Base-by-base conservation (phyloP, 208 protist species). In the Herpetomonas muscarum region DNA sequence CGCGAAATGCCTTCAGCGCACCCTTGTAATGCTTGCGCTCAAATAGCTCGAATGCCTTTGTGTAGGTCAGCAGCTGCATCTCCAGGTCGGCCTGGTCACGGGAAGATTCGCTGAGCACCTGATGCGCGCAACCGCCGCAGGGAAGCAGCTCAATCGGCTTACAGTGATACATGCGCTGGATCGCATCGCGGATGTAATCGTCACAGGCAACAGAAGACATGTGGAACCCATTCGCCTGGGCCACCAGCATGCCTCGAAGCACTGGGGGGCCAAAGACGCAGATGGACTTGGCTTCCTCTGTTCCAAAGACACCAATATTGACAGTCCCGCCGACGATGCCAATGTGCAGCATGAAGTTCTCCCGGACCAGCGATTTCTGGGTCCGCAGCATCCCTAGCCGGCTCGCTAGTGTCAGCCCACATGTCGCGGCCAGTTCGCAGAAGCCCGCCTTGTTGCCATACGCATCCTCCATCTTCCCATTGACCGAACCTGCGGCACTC, bases 111-210 rank as follows among this genome's bases (percentile, higher is more conserved):
- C 47, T 24, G 17, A 70, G 9, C 12, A 70, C 24, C 32, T 62
- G 22, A 29, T 64, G 36, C 5, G 60, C 47, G 26, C 56, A 57
- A 6, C 46, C 45, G 7, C 64, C 64, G 21, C 29, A 28, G 6
- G 45, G 48, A 9, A 70, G 10, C 15, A 70, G 31, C 34, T 70
- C 55, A 28, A 64, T 70, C 2, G 64, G 64, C 32, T 70, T 70
- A 41, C 55, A 64, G 9, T 45, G 24, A 31, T 49, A 57, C 15
- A 31, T 50, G 10, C 15, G 19, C n/a, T 58, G 29, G 30, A 70
- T 52, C 19, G 44, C 55, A 34, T 30, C 9, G 15, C 64, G 56
- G 9, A 70, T 26, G 22, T 44, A 56, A 29, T 62, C 56, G 37
- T 70, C 64, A n/a, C 55, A 63, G 3, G 64, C 49, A 10, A 70